A percentile compares a stretch with the other conserved stretches of the same genome.
These are phyloP conservation scores for Chenopodium quinoa DNA, from an alignment of 148 eudicot genomes.

Conservation along the genomic window DNA sequence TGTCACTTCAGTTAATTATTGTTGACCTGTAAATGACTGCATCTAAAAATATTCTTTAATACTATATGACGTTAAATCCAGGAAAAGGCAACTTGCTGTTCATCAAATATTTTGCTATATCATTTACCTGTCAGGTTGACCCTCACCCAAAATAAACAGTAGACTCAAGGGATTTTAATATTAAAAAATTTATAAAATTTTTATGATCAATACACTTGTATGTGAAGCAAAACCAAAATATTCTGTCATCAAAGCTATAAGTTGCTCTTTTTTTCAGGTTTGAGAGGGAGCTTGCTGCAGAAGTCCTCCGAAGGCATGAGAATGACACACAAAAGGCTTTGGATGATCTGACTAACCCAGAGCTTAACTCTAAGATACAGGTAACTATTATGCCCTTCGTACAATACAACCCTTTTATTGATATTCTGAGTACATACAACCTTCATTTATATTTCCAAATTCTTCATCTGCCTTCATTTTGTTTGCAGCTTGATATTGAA, in stretches of 20 bases:
- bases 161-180: neutral
- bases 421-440: neutral
- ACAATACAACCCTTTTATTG: neutral
- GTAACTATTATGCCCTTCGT: slow-evolving; percentile 27
- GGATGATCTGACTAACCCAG: slow-evolving; percentile 85
- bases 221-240: too few relatives aligned
- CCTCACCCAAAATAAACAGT: neutral
- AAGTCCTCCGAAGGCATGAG: slow-evolving; percentile 86
- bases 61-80: neutral
- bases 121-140: neutral
- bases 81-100: neutral
- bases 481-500: slow-evolving; percentile 66
- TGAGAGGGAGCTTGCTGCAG: slow-evolving; percentile 82
- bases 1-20: neutral
- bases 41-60: neutral
- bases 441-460: neutral
- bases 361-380: slow-evolving; percentile 67
- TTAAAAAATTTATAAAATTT: neutral
- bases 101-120: neutral
- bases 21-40: neutral
- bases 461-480: slow-evolving; percentile 10
- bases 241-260: slow-evolving; percentile 9
- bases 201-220: neutral
- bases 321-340: slow-evolving; percentile 77
- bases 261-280: slow-evolving; percentile 44